These are phyloP conservation scores for Castanea crenata DNA, from an alignment of 306 rosid species.

Conservation along the genomic window DNA sequence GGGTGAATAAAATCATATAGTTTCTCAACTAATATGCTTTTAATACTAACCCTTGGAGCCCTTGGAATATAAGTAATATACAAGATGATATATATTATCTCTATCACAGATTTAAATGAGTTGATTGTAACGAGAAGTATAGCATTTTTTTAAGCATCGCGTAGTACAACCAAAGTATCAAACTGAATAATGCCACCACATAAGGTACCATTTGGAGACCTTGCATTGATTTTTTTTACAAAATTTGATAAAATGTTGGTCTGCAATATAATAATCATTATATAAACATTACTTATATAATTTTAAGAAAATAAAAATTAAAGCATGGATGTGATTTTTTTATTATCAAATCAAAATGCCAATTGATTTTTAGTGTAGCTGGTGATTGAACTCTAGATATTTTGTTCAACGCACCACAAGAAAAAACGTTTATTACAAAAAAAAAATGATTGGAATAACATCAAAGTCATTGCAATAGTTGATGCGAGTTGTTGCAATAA, in stretches of 20 bases:
- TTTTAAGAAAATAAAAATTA: too few species aligned
- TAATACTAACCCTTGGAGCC: conserved; percentile 45
- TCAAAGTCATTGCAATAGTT: too few species aligned
- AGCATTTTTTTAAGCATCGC: conserved; percentile 52
- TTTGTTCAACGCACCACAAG: too few species aligned
- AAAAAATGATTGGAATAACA: too few species aligned
- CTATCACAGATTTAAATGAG: conserved; percentile 62
- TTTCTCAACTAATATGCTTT: background rate
- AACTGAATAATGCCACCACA: conserved; percentile 72
- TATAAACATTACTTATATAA: background rate
- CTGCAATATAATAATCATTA: conserved; percentile 25
- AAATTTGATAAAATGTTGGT: conserved; percentile 70
- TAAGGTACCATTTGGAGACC: conserved; percentile 81
- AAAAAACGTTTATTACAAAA: too few species aligned
- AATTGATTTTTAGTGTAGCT: too few species aligned
- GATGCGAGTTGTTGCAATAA: too few species aligned
- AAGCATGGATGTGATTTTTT: background rate
- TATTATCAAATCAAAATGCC: too few species aligned
- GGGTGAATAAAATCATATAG: background rate
- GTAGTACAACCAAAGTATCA: conserved; percentile 79
- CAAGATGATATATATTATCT: conserved; percentile 54
- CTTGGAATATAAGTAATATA: conserved; percentile 51
- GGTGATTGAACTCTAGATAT: too few species aligned
- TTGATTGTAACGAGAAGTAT: conserved; percentile 78
- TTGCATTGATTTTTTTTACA: conserved; percentile 70